These are phyloP conservation scores for Cladosporium sp. DNA, from an alignment of 2,329 filamentous ascomycete species.

Conservation along the genomic window DNA sequence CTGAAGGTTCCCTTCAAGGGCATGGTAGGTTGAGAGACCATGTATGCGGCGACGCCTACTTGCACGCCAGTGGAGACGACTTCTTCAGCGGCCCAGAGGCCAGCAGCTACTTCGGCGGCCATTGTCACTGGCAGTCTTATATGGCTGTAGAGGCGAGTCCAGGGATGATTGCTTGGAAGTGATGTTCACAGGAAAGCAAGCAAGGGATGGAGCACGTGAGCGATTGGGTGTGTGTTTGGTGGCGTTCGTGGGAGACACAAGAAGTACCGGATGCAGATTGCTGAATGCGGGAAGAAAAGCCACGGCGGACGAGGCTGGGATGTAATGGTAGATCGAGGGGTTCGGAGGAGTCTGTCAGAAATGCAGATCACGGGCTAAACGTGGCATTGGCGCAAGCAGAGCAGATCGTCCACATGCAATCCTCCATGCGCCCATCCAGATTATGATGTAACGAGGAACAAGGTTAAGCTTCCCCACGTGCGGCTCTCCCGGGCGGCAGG, in stretches of 20 bases:
- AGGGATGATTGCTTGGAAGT: background rate
- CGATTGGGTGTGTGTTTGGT: background rate
- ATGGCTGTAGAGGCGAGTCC: background rate
- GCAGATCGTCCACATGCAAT: too few relatives aligned
- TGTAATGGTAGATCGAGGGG: background rate
- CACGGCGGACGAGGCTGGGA: background rate
- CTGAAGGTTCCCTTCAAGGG: constrained; percentile 41
- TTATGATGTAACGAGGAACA: background rate
- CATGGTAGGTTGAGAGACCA: constrained; percentile 39
- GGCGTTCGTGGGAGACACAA: background rate
- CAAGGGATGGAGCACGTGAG: constrained; percentile 9
- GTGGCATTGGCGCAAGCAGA: background rate
- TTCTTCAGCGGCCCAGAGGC: constrained; percentile 37
- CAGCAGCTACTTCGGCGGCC: constrained; percentile 38
- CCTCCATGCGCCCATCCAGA: too few relatives aligned
- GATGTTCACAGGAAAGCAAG: background rate
- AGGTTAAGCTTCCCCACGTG: background rate
- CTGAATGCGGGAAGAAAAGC: background rate
- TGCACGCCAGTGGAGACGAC: constrained; percentile 37
- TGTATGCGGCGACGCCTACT: constrained; percentile 37
- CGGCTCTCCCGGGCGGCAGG: too few relatives aligned
- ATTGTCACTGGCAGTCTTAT: constrained; percentile 19
- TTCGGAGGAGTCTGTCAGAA: background rate
- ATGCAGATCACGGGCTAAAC: background rate
- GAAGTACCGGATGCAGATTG: background rate